Conservation (phyloP, 163 green algal genomes). For the Volvox carteri region DNA sequence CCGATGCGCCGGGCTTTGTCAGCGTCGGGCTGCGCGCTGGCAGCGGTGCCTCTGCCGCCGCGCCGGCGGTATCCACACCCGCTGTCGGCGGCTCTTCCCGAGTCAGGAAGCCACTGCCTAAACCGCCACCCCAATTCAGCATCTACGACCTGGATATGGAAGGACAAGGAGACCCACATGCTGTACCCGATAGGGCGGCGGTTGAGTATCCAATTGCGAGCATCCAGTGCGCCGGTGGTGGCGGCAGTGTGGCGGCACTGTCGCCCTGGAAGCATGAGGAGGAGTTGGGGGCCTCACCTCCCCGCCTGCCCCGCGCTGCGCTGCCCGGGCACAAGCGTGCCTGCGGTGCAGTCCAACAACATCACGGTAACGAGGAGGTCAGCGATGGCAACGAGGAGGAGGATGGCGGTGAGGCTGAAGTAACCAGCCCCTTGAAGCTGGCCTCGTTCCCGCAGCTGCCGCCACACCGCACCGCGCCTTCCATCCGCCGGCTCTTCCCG, state of each 20-base stretch:
- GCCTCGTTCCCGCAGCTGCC: not conserved
- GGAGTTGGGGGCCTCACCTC: not conserved
- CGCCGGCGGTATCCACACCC: too few species aligned
- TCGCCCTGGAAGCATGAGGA: too few species aligned
- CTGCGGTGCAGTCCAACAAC: not conserved
- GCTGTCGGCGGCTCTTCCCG: too few species aligned
- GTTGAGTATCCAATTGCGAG: too few species aligned
- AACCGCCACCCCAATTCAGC: constrained; percentile 17
- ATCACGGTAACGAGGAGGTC: not conserved
- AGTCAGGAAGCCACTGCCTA: too few species aligned
- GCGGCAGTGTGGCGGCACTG: not conserved
- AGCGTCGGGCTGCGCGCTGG: too few species aligned
- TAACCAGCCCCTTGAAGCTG: constrained; percentile 37
- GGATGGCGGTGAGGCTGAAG: not conserved
- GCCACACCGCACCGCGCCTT: not conserved
- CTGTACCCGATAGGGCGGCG: too few species aligned
- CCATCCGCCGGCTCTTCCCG: not conserved
- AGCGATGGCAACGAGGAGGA: not conserved
- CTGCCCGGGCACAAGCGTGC: too few species aligned
- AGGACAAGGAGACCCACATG: too few species aligned
- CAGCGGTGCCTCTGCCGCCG: too few species aligned
- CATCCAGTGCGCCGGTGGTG: not conserved
- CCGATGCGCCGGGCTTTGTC: too few species aligned
- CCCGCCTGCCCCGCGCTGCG: too few species aligned
- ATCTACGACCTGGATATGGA: constrained; percentile 27